Evolutionary conservation across 164 flowering plant genomes (phyloP).

Genomic region (Magnolia changhungtana): DNA sequence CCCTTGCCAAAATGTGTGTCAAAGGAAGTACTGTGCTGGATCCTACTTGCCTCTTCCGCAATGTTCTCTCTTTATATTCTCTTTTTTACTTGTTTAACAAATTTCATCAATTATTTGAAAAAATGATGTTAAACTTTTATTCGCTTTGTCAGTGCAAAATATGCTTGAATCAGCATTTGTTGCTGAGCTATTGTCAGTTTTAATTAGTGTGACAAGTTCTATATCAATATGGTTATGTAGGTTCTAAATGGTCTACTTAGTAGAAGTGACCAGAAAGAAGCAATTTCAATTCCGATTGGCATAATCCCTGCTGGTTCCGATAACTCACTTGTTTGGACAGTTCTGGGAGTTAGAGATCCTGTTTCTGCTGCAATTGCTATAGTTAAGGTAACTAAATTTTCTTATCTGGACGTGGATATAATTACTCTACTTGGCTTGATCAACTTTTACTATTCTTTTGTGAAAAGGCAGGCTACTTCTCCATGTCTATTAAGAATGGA

Average conservation of each 20-base stretch:
- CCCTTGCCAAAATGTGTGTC: too few relatives aligned
- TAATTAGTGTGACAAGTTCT: not conserved
- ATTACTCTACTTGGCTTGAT: not conserved
- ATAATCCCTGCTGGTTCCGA: constrained; percentile 99
- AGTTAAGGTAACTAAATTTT: constrained; percentile 63
- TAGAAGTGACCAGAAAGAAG: constrained; percentile 89
- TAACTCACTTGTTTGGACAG: constrained; percentile 97
- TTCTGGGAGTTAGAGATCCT: constrained; percentile 94
- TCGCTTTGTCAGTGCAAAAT: too few relatives aligned
- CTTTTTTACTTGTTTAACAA: not conserved
- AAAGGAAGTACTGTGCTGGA: too few relatives aligned
- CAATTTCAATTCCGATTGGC: constrained; percentile 95
- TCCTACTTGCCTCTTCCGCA: too few relatives aligned
- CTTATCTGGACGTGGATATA: not conserved
- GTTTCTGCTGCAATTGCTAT: constrained; percentile 94
- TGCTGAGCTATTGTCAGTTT: not conserved
- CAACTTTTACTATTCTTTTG: not conserved
- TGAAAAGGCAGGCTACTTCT: not conserved
- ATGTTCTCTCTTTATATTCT: not conserved
- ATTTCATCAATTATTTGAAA: not conserved
- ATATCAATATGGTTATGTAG: constrained; percentile 35
- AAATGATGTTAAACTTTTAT: not conserved
- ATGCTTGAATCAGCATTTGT: not conserved
- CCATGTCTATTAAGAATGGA: too few relatives aligned
- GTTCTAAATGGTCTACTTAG: constrained; percentile 90